A percentile compares a stretch with the other conserved stretches of the same genome.
These are phyloP conservation scores for Kodamaea alishanica DNA, from an alignment of 1,139 yeast species.

Conservation along the genomic window DNA sequence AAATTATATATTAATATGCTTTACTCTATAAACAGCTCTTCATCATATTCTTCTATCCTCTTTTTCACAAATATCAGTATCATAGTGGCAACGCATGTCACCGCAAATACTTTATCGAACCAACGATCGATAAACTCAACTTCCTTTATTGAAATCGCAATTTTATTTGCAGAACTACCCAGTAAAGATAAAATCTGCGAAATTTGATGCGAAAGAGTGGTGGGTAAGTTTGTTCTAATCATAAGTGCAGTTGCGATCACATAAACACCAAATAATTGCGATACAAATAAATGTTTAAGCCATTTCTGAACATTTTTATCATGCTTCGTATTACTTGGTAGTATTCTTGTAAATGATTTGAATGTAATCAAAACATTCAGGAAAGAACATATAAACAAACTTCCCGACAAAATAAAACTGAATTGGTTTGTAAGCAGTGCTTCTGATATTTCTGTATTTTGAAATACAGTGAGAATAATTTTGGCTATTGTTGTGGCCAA, in stretches of 20 bases:
- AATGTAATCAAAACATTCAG: slow-evolving; percentile 59
- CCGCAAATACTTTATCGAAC: slow-evolving; percentile 73
- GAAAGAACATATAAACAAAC: slow-evolving; percentile 63
- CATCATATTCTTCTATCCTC: slow-evolving; percentile 26
- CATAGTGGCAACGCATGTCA: slow-evolving; percentile 52
- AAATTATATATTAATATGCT: not conserved
- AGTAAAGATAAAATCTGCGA: slow-evolving; percentile 43
- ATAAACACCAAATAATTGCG: slow-evolving; percentile 74
- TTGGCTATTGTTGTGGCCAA: slow-evolving; percentile 64
- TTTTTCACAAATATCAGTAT: slow-evolving; percentile 36
- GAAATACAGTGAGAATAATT: slow-evolving; percentile 29
- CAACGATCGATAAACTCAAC: slow-evolving; percentile 67
- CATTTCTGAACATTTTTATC: slow-evolving; percentile 30
- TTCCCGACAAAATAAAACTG: slow-evolving; percentile 61
- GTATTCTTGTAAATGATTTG: slow-evolving; percentile 32
- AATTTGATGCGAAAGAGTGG: slow-evolving; percentile 50
- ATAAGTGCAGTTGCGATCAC: slow-evolving; percentile 76
- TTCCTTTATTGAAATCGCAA: slow-evolving; percentile 29
- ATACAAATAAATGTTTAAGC: slow-evolving; percentile 50
- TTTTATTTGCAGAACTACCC: slow-evolving; percentile 26
- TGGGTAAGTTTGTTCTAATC: slow-evolving; percentile 70
- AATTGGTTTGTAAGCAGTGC: slow-evolving; percentile 61
- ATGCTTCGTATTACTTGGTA: slow-evolving; percentile 26
- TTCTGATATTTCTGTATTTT: slow-evolving; percentile 32
- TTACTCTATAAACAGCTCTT: slow-evolving; percentile 31